Evolutionary conservation across 345 rosid genomes (phyloP), one percentile per base, ranked within the genome.

Genomic region (Citrus hindsii): DNA sequence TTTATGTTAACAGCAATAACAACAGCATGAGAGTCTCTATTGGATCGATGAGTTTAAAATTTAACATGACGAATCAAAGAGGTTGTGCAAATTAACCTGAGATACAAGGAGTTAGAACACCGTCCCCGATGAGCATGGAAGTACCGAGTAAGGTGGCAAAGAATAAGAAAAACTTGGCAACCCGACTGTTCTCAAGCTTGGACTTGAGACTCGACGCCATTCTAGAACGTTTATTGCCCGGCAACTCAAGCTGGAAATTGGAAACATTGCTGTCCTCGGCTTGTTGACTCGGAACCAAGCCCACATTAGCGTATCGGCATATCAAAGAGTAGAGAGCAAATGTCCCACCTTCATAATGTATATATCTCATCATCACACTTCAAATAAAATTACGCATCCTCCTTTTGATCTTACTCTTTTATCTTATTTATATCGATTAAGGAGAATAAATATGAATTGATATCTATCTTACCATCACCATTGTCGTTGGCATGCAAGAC

Each of bases 111-210:
- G 92, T 89, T 12, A 89, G 88, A 53, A 89, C 82, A 3, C 92
- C 92, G 38, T 89, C 92, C 13, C 90, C 92, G 9, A 87, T 87
- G 13, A 89, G 85, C 90, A 86, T 89, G 80, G 90, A 89, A 75
- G 92, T 83, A 2, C 90, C 92, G 19, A 86, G 82, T 79, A 89
- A 77, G 66, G 87, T 83, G 10, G 85, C 84, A 18, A 87, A 74
- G 22, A 84, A 76, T 0, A 85, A 68, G 71, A 74, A 80, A 6
- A 13, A 42, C 69, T 85, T 85, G 1, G 85, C 83, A 19, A 67
- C 71, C 3, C 9, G 9, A 69, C 82, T 79, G 13, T 56, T 60
- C 32, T 85, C 87, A 14, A 85, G 78, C 56, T 21, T 80, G 4
- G 78, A 66, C 79, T 80, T 81, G 71, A 76, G 46, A 21, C 24